These are phyloP conservation scores for Sporothrix euskadiensis DNA, from an alignment of 2,329 filamentous ascomycete species.

Conservation along the genomic window DNA sequence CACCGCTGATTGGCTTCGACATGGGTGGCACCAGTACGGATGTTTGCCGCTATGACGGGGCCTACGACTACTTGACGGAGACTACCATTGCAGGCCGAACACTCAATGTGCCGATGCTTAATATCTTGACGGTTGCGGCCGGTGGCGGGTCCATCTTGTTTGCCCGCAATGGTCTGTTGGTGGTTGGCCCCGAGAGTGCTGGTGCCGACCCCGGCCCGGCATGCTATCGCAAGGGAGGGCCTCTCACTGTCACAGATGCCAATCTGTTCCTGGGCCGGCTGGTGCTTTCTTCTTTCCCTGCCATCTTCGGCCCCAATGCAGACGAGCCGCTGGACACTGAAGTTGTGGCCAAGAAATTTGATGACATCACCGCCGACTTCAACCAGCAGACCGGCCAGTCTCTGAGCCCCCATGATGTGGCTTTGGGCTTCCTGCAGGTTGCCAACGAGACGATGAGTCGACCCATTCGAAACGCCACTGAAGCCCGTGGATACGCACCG, in stretches of 20 bases:
- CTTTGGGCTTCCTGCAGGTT: constrained; percentile 62
- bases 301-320: constrained; percentile 68
- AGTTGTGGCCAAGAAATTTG: constrained; percentile 70
- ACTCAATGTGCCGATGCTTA: constrained; percentile 88
- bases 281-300: constrained; percentile 62
- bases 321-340: constrained; percentile 76
- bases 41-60: constrained; percentile 42
- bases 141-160: constrained; percentile 65
- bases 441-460: constrained; percentile 71
- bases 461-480: constrained; percentile 84
- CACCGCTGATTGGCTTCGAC: constrained; percentile 71
- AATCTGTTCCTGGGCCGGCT: constrained; percentile 63
- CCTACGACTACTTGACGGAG: constrained; percentile 69
- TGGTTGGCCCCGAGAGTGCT: constrained; percentile 75
- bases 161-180: constrained; percentile 81
- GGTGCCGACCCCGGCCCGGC: constrained; percentile 66
- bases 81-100: constrained; percentile 76
- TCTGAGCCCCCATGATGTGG: constrained; percentile 64
- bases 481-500: constrained; percentile 87
- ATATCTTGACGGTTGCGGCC: constrained; percentile 92
- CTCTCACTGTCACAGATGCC: constrained; percentile 57
- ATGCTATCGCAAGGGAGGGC: constrained; percentile 62
- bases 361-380: constrained; percentile 85
- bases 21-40: constrained; percentile 28
- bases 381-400: constrained; percentile 56